Conservation (phyloP, 2,329 filamentous ascomycete species). For the Cordyceps farinosa region DNA sequence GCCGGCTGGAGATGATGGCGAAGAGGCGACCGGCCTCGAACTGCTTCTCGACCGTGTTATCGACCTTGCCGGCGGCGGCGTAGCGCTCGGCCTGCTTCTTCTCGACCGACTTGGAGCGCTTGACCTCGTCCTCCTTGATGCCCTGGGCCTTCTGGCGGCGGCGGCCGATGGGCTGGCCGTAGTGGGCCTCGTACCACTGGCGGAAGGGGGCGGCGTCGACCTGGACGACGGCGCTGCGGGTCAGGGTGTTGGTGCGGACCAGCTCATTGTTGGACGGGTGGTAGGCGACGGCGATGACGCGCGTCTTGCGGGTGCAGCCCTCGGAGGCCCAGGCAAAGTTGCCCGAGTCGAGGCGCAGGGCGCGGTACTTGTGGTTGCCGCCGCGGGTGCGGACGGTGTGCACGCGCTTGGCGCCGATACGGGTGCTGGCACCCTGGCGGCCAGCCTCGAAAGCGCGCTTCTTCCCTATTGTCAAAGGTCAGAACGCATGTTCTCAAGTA, state of each 20-base stretch:
- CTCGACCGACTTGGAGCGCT: slow-evolving; percentile 95
- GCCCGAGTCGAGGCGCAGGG: slow-evolving; percentile 94
- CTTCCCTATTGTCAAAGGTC: slow-evolving; percentile 76
- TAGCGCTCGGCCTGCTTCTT: slow-evolving; percentile 93
- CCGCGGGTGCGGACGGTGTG: slow-evolving; percentile 96
- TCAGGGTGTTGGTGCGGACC: slow-evolving; percentile 99
- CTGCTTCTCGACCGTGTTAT: slow-evolving; percentile 89
- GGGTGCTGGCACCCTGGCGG: slow-evolving; percentile 98
- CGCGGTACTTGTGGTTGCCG: slow-evolving; percentile 99
- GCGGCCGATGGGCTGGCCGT: slow-evolving; percentile 84
- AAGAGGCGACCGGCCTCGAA: slow-evolving; percentile 98
- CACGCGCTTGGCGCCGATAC: slow-evolving; percentile 95
- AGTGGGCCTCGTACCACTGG: slow-evolving; percentile 99
- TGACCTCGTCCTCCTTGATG: slow-evolving; percentile 62
- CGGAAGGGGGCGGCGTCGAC: slow-evolving; percentile 98
- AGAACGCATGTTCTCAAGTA: slow-evolving; percentile 61
- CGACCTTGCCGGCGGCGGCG: slow-evolving; percentile 85
- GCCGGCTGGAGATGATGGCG: slow-evolving; percentile 87
- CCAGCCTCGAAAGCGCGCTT: slow-evolving; percentile 99
- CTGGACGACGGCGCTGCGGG: slow-evolving; percentile 97
- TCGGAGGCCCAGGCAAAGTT: slow-evolving; percentile 99
- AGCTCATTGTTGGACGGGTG: slow-evolving; percentile 99
- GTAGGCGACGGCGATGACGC: slow-evolving; percentile 97
- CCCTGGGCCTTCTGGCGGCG: slow-evolving; percentile 80
- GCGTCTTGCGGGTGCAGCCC: slow-evolving; percentile 97